Evolutionary conservation across 176 grass and related monocot species (phyloP), one percentile per base, ranked within the genome.

Genomic region (Oryza glaberrima): DNA sequence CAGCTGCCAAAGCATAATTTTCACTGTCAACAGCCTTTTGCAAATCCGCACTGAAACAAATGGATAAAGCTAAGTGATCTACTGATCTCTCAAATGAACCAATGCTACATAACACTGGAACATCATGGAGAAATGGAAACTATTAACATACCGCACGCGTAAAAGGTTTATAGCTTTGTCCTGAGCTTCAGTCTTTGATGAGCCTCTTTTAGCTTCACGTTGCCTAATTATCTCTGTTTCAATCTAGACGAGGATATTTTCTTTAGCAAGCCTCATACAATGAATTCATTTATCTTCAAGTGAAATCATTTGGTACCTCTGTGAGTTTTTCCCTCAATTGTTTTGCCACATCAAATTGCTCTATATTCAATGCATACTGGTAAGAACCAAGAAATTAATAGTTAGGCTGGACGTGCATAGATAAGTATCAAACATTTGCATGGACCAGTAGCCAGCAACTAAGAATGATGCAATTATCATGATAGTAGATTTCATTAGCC

Each of bases 301-400:
- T 77, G 44, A 72, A 69, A 22, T 11, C 41, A 26, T 81, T 47
- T 14, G 19, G 35, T 90, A 95, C 93, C 96, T 98, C 96, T 49
- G 88, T 86, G 67, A 95, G 91, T 82, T 95, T 95, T 83, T 92
- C 89, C 49, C 96, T 91, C 74, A 95, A 85, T 81, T 92, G 91
- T 67, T 98, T 93, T 87, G 93, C 96, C 11, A 88, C 86, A 60
- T 98, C 96, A 90, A 94, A 98, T 71, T 92, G 90, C 80, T 98
- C 96, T 77, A 86, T 90, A 88, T 98, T 98, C 85, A 98, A 85
- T 30, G 89, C 91, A 88, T 95, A 98, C 96, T 98, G 87, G 71
- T 65, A 89, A 65, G 36, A 80, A 85, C 8, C 20, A 71, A 87
- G 43, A n/a, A 83, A 74, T 49, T 72, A 43, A 84, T 34, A 80